Conservation (phyloP, 192 early-diverging fungal genomes). For the Paraglomus occultum region DNA sequence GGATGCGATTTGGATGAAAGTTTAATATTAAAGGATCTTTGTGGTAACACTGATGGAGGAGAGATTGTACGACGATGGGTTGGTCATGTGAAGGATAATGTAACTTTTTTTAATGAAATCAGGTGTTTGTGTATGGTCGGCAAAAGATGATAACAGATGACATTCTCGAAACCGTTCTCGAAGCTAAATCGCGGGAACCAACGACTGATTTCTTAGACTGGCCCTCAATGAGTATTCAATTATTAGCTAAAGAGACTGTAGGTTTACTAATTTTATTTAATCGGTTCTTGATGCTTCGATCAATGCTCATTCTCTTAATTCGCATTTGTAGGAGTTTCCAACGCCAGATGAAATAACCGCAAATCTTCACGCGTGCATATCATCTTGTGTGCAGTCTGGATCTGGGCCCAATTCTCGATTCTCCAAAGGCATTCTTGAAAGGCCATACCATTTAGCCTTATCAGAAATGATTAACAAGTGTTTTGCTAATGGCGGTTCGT, state of each 20-base stretch:
- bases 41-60: no score
- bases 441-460: slow-evolving; percentile 28
- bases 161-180: not conserved
- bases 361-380: slow-evolving; percentile 21
- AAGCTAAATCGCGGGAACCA: not conserved
- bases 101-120: no score
- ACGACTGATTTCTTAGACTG: not conserved
- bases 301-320: no score
- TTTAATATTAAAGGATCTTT: no score
- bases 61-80: no score
- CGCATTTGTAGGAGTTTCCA: no score
- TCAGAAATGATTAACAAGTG: slow-evolving; percentile 16
- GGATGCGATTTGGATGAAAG: no score
- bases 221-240: not conserved
- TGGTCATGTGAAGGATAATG: no score
- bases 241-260: not conserved
- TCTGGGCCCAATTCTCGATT: slow-evolving; percentile 9
- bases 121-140: no score
- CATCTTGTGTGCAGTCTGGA: not conserved
- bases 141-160: not conserved
- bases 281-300: no score
- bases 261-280: no score
- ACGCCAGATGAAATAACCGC: not conserved
- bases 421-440: slow-evolving; percentile 18
- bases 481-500: slow-evolving; percentile 14